Evolutionary conservation across 495 filamentous ascomycete genomes (phyloP), one percentile per base, ranked within the genome.

Genomic region (Lasiosphaeriaceae sp.): DNA sequence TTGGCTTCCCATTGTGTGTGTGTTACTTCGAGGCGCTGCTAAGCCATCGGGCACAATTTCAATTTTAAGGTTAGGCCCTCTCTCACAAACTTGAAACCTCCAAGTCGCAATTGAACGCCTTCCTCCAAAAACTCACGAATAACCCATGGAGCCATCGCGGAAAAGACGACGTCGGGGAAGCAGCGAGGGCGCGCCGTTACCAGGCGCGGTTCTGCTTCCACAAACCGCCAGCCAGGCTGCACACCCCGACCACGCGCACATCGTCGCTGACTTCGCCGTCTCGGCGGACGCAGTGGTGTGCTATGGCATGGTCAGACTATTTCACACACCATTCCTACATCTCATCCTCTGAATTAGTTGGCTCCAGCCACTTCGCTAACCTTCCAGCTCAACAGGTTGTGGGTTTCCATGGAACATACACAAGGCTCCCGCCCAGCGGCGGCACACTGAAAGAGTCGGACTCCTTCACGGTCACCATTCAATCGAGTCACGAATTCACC

Each of bases 221-320:
- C 9, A 8, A 2, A 37, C 8, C 8, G 1, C 14, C 34, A 8
- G 14, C 34, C 34, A 14, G 14, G 14, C 14, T 37, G 12, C 7
- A 7, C 31, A 7, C 31, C 31, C 31, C 12, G 31, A 35, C 31
- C 7, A 12, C 7, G 31, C 31, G 9, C 34, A 37, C 8, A 37
- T 1, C 11, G 22, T 4, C 37, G 3, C 4, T 14, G 22, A 34
- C 11, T 12, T 22, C 19, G 14, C 8, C 17, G n/a, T n/a, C n/a
- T n/a, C n/a, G n/a, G 50, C 3, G 4, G 24, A 21, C 7, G 22
- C 8, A n/a, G n/a, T 23, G 3, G 54, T 56, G 3, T 56, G 54
- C 19, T 56, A 22, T 37, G 54, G 46, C 7, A 56, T 39, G 46
- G 54, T 56, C 2, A 49, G 43, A 26, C 6, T n/a, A n/a, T n/a